phyloP scores from a whole-genome alignment of 805 yeast genomes.

The Teunomyces stri region DNA sequence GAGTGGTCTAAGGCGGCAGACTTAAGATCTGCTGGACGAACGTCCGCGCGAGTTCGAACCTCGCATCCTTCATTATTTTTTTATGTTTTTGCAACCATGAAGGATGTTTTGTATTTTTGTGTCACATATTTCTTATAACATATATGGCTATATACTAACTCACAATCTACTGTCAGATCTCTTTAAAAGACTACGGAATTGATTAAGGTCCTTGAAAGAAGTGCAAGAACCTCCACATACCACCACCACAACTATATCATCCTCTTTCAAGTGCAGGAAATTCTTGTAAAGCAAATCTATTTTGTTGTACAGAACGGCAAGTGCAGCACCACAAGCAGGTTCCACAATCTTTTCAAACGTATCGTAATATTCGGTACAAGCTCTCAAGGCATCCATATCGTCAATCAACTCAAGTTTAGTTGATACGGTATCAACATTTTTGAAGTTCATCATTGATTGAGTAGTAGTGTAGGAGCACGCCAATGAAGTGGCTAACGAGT shows the following conservation, averaged over 20 bases:
- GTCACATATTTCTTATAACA: background rate
- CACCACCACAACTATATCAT: slow-evolving; percentile 49
- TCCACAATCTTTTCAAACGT: slow-evolving; percentile 56
- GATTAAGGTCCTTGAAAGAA: slow-evolving; percentile 11
- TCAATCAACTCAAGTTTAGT: slow-evolving; percentile 29
- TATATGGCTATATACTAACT: background rate
- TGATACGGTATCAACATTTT: slow-evolving; percentile 10
- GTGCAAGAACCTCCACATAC: slow-evolving; percentile 51
- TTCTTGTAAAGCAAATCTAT: slow-evolving; percentile 22
- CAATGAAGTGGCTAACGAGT: slow-evolving; percentile 61
- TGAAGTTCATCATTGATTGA: slow-evolving; percentile 43
- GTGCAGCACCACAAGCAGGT: slow-evolving; percentile 74
- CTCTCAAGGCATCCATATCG: slow-evolving; percentile 55
- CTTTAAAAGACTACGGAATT: slow-evolving; percentile 12
- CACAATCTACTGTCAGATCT: slow-evolving; percentile 10
- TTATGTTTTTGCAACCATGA: background rate
- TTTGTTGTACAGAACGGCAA: slow-evolving; percentile 49
- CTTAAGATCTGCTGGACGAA: slow-evolving; percentile 14
- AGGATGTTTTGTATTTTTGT: background rate
- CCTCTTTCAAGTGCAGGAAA: slow-evolving; percentile 27
- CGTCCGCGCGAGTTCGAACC: slow-evolving; percentile 16
- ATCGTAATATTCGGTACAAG: slow-evolving; percentile 49
- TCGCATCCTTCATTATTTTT: slow-evolving; percentile 14
- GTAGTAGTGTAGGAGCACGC: slow-evolving; percentile 60
- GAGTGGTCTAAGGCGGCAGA: slow-evolving; percentile 16